Base-by-base conservation (phyloP, 768 basidiomycete species). In the Lentinula raphanica region DNA sequence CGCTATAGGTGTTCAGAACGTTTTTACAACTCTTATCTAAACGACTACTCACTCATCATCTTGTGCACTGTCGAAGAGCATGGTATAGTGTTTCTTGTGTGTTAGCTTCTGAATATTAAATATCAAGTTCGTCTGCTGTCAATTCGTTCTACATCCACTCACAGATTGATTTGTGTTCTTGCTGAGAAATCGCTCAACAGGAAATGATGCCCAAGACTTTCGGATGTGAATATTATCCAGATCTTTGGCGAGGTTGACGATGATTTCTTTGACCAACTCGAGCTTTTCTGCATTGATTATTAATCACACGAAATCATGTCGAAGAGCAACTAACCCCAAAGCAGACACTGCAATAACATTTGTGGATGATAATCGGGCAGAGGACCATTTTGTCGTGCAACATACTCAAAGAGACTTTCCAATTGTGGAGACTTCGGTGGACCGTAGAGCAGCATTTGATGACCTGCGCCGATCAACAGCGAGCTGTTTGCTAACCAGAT, bases 331-430 rank as follows among this genome's bases (percentile, higher is more conserved):
- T 58, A 63, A 95, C 95, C 88, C 94, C 94, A 96, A 7, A 97
- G 73, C 56, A 98, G 75, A 67, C 93, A 96, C 66, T 98, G 95
- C 12, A 94, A 72, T 17, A 98, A 69, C 80, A 96, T 88, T 66
- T 95, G 92, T 3, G 96, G 95, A 72, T 98, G 93, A 69, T 92
- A 94, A 69, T 97, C 92, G 17, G 85, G 82, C 35, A 98, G 72
- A 3, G 96, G 94, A 0, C 92, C 93, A 67, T 95, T 94, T 49
- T 83, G 79, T 58, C 85, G 73, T 5, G 90, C 91, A 35, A 94
- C 91, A 65, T 90, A 79, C 64, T 92, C 89, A 58, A 96, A 91
- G 15, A 96, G 75, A 62, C 84, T 84, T 62, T 80, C 79, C 0
- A 48, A 40, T 28, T 61, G 53, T 46, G 31, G 68, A 61, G 53